phyloP scores from a whole-genome alignment of 768 basidiomycete genomes.

The Boletus huronensis region DNA sequence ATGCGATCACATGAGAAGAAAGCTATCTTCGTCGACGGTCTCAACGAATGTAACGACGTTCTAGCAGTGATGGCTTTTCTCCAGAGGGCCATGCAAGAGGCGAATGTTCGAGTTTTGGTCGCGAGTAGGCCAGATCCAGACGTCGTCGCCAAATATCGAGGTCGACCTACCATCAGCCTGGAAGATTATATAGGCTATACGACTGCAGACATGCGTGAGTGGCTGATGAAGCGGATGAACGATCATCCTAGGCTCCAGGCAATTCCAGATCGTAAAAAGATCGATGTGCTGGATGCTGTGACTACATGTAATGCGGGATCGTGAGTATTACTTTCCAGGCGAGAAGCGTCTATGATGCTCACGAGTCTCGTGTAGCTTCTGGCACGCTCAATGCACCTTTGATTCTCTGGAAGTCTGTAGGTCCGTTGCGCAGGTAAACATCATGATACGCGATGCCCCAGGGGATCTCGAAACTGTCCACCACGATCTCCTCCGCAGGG shows the following conservation, averaged over 20 bases:
- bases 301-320: conserved; percentile 14
- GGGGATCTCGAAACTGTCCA: conserved; percentile 22
- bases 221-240: conserved; percentile 25
- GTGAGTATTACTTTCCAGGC: conserved; percentile 9
- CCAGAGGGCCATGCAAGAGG: conserved; percentile 20
- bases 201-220: conserved; percentile 22
- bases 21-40: conserved; percentile 22
- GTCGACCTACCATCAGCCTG: conserved; percentile 19
- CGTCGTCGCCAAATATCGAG: conserved; percentile 15
- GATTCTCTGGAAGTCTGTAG: conserved; percentile 27
- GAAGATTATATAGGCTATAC: conserved; percentile 22
- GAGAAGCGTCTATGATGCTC: background rate
- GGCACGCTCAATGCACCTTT: conserved; percentile 27
- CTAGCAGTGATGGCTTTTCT: conserved; percentile 20
- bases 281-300: conserved; percentile 18
- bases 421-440: conserved; percentile 23
- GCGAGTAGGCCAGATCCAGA: conserved; percentile 22
- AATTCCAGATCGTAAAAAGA: conserved; percentile 22
- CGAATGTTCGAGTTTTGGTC: conserved; percentile 23
- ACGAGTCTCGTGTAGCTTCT: conserved; percentile 17
- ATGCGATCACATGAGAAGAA: conserved; percentile 24
- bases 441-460: conserved; percentile 16
- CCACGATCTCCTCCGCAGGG: conserved; percentile 20
- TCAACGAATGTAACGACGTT: conserved; percentile 27
- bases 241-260: conserved; percentile 21